Evolutionary conservation across 805 yeast genomes (phyloP).

Genomic region (Pichia cabralensis): DNA sequence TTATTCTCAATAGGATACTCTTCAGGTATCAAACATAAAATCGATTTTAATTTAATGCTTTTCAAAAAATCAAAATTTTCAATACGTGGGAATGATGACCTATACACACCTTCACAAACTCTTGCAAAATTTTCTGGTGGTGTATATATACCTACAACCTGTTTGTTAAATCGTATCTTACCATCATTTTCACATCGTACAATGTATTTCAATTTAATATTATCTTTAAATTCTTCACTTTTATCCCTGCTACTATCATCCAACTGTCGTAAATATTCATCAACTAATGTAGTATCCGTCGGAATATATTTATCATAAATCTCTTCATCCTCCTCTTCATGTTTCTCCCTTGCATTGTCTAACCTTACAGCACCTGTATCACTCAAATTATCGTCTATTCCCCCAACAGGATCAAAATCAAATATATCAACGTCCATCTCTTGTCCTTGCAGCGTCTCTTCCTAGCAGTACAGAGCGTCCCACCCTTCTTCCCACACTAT

Average conservation of each 20-base stretch:
- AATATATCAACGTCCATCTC: slow-evolving; percentile 6
- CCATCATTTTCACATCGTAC: slow-evolving; percentile 3
- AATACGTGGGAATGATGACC: slow-evolving; percentile 83
- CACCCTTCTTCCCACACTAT: no score
- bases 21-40: slow-evolving; percentile 83
- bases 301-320: slow-evolving; percentile 24
- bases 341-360: background rate
- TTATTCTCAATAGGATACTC: slow-evolving; percentile 74
- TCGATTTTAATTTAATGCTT: slow-evolving; percentile 55
- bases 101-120: slow-evolving; percentile 67
- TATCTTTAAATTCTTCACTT: background rate
- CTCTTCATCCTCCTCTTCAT: slow-evolving; percentile 19
- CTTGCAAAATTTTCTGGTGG: slow-evolving; percentile 92
- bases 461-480: no score
- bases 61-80: slow-evolving; percentile 69
- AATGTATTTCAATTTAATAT: slow-evolving; percentile 2
- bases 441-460: no score
- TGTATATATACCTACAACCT: slow-evolving; percentile 20
- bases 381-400: no score
- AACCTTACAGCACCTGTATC: background rate
- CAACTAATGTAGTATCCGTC: slow-evolving; percentile 15
- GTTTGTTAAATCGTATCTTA: slow-evolving; percentile 7
- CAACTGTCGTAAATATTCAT: slow-evolving; percentile 11
- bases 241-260: background rate
- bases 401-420: slow-evolving; percentile 8